Base-by-base conservation (phyloP, 202 grass and related monocot genomes). In the Carex arenaria region DNA sequence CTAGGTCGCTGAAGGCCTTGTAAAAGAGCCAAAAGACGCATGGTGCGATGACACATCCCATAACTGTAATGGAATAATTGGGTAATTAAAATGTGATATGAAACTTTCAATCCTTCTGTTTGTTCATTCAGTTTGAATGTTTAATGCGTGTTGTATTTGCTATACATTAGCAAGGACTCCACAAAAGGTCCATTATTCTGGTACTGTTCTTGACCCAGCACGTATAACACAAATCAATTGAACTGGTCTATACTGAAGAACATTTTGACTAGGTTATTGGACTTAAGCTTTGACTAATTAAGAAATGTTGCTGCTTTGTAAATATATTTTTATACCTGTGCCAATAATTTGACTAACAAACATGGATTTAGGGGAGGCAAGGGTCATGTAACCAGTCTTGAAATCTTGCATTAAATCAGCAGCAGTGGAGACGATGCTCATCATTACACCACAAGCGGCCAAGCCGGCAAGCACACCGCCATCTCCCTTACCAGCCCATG, bases 331-430 rank as follows among this genome's bases (percentile, higher is more conserved):
- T n/a, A 76, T 76, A 77, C 72, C 72, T 77, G 94, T 90, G 40
- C 94, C 94, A 51, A 97, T 89, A 72, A 97, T 86, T 84, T 97
- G 94, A 75, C 91, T 97, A 70, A 97, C 42, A 82, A 97, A 97
- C 94, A 97, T 97, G 80, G 91, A 93, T 80, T 86, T 88, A 6
- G 94, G 94, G 34, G 94, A 97, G 2, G 94, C 94, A 15, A 97
- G 70, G 63, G 94, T 97, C 91, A 97, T 49, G 76, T 94, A 97
- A 18, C 94, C 94, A 23, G 91, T 97, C 81, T 94, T 97, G 85
- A 97, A 97, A 73, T 97, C 94, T 79, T 97, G 94, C 94, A 97
- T 97, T 77, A 97, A 92, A 53, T 97, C 94, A 36, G 94, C 83
- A 10, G 94, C 94, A 8, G 91, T 94, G 0, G 89, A 87, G 66